Conservation (phyloP, 2,329 filamentous ascomycete species). For the Colletotrichum zoysiae region DNA sequence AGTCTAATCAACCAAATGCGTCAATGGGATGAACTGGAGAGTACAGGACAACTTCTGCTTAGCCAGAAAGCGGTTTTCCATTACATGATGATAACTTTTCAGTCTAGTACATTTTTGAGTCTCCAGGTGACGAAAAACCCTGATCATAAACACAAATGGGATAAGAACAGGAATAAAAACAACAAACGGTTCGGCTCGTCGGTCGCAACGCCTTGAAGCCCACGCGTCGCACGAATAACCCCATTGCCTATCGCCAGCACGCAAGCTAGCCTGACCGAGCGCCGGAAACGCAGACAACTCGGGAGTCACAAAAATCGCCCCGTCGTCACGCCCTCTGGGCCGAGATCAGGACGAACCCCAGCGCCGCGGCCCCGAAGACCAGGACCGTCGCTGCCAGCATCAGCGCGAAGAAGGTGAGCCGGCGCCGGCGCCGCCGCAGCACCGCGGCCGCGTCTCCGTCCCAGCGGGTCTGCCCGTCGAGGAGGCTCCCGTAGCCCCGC, state of each 20-base stretch:
- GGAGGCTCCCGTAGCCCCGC: not conserved
- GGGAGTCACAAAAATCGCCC: not conserved
- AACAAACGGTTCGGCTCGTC: not conserved
- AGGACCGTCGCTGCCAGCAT: not conserved
- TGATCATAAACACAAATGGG: no score
- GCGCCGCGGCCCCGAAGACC: slow-evolving; percentile 10
- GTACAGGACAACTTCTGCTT: no score
- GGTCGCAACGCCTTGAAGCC: not conserved
- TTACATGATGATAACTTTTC: not conserved
- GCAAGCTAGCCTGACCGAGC: not conserved
- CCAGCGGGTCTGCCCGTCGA: not conserved
- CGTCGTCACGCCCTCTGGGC: not conserved
- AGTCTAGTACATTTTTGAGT: not conserved
- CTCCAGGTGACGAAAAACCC: not conserved
- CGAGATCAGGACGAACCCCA: slow-evolving; percentile 19
- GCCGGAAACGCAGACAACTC: not conserved
- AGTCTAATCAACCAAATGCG: no score
- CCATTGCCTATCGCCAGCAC: not conserved
- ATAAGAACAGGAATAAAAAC: not conserved
- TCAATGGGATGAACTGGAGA: no score
- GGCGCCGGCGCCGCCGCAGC: not conserved
- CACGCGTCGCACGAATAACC: not conserved
- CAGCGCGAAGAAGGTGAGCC: slow-evolving; percentile 7
- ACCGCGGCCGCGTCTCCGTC: not conserved
- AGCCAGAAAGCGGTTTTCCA: not conserved